Evolutionary conservation across 768 basidiomycete species (phyloP), one percentile per base, ranked within the genome.

Genomic region (Leucocoprinus leucothites): DNA sequence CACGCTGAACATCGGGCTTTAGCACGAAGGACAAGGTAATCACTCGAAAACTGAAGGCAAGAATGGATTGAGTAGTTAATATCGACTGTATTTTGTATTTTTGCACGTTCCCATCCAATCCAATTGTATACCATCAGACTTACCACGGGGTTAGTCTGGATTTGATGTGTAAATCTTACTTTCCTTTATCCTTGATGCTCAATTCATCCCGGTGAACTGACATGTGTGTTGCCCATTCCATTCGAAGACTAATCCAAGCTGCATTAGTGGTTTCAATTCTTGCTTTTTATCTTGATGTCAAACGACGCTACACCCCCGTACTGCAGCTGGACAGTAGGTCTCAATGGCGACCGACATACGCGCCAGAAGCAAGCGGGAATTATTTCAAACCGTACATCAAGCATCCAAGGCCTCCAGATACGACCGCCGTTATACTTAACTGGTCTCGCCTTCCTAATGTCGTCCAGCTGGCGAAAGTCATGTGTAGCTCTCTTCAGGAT

Each of bases 31-130:
- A 89, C 66, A 79, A 77, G 58, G 78, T 89, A 34, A 82, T 92
- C 61, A 92, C 91, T 35, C 87, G 95, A 62, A 91, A 87, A 57
- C 72, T 98, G 69, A 92, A 93, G 71, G 86, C 84, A 41, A 82
- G 95, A 66, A 94, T 96, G 93, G 95, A 98, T 69, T 98, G 74
- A 76, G 56, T 62, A 50, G 57, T 45, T 43, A 43, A 25, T 57
- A 51, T 45, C 14, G 7, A 38, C 16, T 38, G 38, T 38, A 34
- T 28, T 49, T 31, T 48, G 42, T 48, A 49, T 42, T 24, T 49
- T 49, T 49, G 31, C 54, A 48, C 49, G 25, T 43, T 56, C 31
- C 34, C 16, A 38, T 43, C 13, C 38, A 21, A 24, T 19, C 26
- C 54, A 56, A 43, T 21, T 56, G 41, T 56, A 44, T 43, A 44